Evolutionary conservation across 2,329 filamentous ascomycete genomes (phyloP), one percentile per base, ranked within the genome.

Genomic region (Chaetomium sp.): DNA sequence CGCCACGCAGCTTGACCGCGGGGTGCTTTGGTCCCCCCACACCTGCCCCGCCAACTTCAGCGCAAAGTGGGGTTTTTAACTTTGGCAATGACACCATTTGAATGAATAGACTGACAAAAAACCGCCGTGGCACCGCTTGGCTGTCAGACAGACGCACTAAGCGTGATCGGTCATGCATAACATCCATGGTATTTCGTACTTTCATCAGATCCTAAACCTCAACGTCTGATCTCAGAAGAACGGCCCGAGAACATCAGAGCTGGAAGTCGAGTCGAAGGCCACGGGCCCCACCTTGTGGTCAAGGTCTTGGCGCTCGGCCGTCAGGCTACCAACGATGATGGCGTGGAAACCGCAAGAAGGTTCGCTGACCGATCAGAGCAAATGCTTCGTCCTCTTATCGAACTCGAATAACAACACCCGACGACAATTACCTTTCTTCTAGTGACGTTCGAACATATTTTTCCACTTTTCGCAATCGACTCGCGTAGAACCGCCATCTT

Each of bases 341-440:
- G 57, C 23, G 49, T 67, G 66, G 67, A 70, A 70, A 23, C 65
- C 62, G 6, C 60, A 67, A 63, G 68, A 70, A 70, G 23, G 29
- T 51, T 13, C 29, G 68, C 68, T 70, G 68, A 70, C 67, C 62
- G 61, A 70, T 67, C 35, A 16, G 31, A 55, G 19, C 47, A 50
- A 9, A 19, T 16, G 42, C 9, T 47, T 47, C 38, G 38, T 45
- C 6, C 42, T 47, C n/a, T 47, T 47, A 7, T 10, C 19, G 19
- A 1, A 10, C 10, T 29, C 27, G 27, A 16, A 42, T 13, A 42
- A 42, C 35, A 5, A 47, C 27, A 29, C 27, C 27, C 27, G 27
- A 29, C 3, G 6, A 29, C 27, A n/a, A 2, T 10, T 21, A 2
- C 10, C 19, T 5, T 10, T 50, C 21, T 27, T 27, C 10, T 10